phyloP scores from a whole-genome alignment of 352 stramenopile genomes.

The Pelagophyceae sp. region DNA sequence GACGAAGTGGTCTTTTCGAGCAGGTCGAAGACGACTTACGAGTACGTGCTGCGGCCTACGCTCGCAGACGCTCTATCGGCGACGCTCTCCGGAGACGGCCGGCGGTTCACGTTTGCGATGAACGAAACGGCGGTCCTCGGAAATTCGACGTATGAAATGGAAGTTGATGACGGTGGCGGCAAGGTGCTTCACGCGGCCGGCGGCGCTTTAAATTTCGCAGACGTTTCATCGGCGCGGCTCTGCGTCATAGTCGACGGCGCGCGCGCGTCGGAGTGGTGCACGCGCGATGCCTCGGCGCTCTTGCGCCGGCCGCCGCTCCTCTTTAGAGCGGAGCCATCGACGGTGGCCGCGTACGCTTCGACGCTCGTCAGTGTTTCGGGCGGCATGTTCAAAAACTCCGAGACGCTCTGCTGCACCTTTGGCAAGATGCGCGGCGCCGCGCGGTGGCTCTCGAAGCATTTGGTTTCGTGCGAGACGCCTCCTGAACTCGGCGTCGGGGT shows the following conservation, averaged over 20 bases:
- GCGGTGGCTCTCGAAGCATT: slow-evolving; percentile 24
- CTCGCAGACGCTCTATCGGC: not conserved
- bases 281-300: not conserved
- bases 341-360: not conserved
- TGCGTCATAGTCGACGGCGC: not conserved
- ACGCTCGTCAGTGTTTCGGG: not conserved
- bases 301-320: not conserved
- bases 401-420: not conserved
- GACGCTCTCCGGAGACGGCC: not conserved
- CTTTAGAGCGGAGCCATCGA: not conserved
- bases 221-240: too few species aligned
- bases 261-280: not conserved
- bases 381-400: not conserved
- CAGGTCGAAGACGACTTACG: not conserved
- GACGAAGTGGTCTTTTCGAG: not conserved
- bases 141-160: too few species aligned
- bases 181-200: too few species aligned
- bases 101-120: not conserved
- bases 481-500: not conserved
- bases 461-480: too few species aligned
- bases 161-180: too few species aligned
- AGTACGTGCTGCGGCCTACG: not conserved
- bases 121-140: too few species aligned
- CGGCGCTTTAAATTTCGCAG: too few species aligned
- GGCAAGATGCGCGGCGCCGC: not conserved